Base-by-base conservation (phyloP, 75 land plant species). In the Cunninghamia lanceolata region DNA sequence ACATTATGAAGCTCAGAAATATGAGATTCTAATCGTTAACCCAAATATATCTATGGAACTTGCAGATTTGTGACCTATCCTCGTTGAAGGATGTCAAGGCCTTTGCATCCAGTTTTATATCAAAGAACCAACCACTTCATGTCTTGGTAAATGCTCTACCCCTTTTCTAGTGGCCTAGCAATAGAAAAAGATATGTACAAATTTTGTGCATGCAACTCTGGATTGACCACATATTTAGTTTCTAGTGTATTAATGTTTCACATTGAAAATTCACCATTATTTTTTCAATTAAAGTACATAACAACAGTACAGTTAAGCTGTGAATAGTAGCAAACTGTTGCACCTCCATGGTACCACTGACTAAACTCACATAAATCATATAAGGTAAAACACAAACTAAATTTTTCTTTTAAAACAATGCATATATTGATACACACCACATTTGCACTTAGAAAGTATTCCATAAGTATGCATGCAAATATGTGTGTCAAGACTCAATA, bases 41-140 rank as follows among this genome's bases (percentile, higher is more conserved):
- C 13, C 3, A n/a, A 80, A 45, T 45, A 45, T 45, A 28, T n/a
- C 4, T 42, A n/a, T 80, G 82, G 2, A 21, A 40, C 82, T 42
- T 89, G 86, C 93, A 98, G 99, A 86, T 98, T 14, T 98, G 99
- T 91, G 99, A 98, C 90, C 87, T 98, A 66, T 96, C 99, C n/a
- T 96, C 99, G 38, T 56, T 94, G 42, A 91, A 88, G 84, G 94
- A 94, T 2, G 82, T 98, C 87, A 95, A 94, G 88, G 92, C 92
- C 5, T 93, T 96, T 89, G 93, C 91, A 17, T 86, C 93, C 1
- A 88, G 84, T 45, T 93, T 95, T 88, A 86, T 92, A 75, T 84
- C 89, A 32, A 86, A 86, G 83, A 89, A 92, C 42, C 84, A 86
- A 42, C 96, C 98, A 36, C 90, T 98, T 82, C 96, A 98, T 91